Percentiles rank a stretch among this genome's conserved stretches.
Evolutionary conservation across 345 rosid genomes (phyloP).

Genomic region (Trapa bicornis): DNA sequence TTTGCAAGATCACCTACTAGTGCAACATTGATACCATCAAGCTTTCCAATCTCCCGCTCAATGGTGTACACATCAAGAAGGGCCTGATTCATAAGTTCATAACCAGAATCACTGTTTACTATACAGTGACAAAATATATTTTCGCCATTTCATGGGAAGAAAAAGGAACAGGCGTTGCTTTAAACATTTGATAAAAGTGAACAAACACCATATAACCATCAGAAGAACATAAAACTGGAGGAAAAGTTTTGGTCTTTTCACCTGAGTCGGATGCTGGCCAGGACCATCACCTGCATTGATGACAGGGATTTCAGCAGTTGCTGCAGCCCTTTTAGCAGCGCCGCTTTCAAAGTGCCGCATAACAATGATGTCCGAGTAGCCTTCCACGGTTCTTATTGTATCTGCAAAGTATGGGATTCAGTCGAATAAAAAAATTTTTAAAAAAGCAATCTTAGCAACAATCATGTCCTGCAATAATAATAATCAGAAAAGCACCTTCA

Average conservation of each 20-base stretch:
- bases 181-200: background rate
- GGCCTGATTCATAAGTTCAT: slow-evolving; percentile 33
- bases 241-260: slow-evolving; percentile 8
- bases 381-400: slow-evolving; percentile 85
- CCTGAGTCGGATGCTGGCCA: slow-evolving; percentile 98
- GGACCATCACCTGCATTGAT: slow-evolving; percentile 99
- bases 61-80: slow-evolving; percentile 86
- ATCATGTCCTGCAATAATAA: background rate
- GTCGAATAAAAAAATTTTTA: background rate
- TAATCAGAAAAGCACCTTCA: slow-evolving; percentile 41
- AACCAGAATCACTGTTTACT: background rate
- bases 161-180: background rate
- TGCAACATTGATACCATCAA: slow-evolving; percentile 79
- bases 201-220: background rate
- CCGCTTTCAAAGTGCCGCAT: slow-evolving; percentile 98
- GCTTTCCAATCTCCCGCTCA: slow-evolving; percentile 73
- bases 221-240: background rate
- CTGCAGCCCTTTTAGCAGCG: slow-evolving; percentile 85
- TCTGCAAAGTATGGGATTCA: slow-evolving; percentile 36
- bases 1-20: slow-evolving; percentile 98
- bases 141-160: background rate
- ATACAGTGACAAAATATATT: background rate
- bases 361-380: slow-evolving; percentile 80
- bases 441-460: slow-evolving; percentile 1
- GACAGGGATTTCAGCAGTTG: slow-evolving; percentile 71